phyloP scores from a whole-genome alignment of 805 yeast genomes.

The Metschnikowia colocasiae region DNA sequence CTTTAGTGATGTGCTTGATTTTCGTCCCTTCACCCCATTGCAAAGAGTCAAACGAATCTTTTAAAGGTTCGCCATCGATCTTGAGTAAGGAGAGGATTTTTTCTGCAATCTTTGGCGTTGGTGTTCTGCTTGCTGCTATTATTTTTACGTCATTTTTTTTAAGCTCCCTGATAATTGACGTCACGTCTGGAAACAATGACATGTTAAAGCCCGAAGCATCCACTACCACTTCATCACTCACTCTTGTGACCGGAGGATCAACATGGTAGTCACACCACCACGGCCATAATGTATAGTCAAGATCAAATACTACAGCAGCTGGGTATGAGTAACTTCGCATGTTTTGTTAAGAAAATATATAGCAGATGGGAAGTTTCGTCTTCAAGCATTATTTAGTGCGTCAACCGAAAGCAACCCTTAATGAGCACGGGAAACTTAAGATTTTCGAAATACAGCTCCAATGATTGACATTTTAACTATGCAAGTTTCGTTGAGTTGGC shows the following conservation, averaged over 20 bases:
- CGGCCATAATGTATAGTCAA: conserved; percentile 79
- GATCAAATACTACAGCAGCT: conserved; percentile 61
- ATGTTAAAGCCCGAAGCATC: conserved; percentile 57
- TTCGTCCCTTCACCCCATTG: conserved; percentile 72
- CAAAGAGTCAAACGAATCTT: conserved; percentile 49
- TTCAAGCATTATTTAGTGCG: neutral
- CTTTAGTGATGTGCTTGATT: conserved; percentile 49
- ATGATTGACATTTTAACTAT: neutral
- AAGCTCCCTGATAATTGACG: conserved; percentile 54
- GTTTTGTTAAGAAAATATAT: neutral
- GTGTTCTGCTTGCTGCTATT: conserved; percentile 76
- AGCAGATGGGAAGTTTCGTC: neutral
- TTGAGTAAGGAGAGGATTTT: conserved; percentile 53
- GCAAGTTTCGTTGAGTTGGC: neutral
- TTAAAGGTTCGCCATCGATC: conserved; percentile 52
- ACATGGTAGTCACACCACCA: conserved; percentile 82
- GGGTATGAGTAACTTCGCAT: conserved; percentile 22
- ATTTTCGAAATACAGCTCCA: neutral
- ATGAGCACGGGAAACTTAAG: neutral
- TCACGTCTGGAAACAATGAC: conserved; percentile 65
- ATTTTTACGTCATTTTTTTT: conserved; percentile 45
- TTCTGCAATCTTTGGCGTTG: conserved; percentile 72
- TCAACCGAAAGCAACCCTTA: neutral
- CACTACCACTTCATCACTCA: conserved; percentile 32
- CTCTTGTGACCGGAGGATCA: conserved; percentile 40